A percentile compares a stretch with the other conserved stretches of the same genome.
These are phyloP conservation scores for Flueggea neowawraea DNA, from an alignment of 441 rosid species.

Conservation along the genomic window DNA sequence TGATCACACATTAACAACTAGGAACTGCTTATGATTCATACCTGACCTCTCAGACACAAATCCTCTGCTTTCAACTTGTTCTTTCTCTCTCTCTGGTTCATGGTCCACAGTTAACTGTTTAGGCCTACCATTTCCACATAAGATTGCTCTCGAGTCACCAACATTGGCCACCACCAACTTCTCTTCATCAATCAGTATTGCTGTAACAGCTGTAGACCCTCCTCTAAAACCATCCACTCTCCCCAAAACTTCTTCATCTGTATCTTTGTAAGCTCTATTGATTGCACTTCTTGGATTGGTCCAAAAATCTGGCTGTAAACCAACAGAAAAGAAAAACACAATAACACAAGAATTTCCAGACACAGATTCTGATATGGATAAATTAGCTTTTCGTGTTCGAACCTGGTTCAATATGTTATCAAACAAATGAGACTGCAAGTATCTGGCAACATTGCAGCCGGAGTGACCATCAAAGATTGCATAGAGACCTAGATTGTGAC, in stretches of 20 bases:
- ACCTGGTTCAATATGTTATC: slow-evolving; percentile 43
- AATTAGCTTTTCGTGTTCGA: not conserved
- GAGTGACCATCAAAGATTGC: slow-evolving; percentile 65
- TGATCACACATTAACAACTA: not conserved
- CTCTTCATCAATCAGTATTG: slow-evolving; percentile 37
- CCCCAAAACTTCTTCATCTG: slow-evolving; percentile 37
- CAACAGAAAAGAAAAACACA: not conserved
- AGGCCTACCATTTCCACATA: slow-evolving; percentile 26
- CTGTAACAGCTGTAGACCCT: slow-evolving; percentile 57
- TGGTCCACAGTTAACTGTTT: slow-evolving; percentile 32
- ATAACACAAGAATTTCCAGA: not conserved
- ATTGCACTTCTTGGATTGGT: slow-evolving; percentile 28
- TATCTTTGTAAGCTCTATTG: slow-evolving; percentile 33
- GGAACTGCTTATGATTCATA: not conserved
- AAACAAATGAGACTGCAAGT: slow-evolving; percentile 43
- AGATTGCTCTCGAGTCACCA: slow-evolving; percentile 49
- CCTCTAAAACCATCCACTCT: slow-evolving; percentile 36
- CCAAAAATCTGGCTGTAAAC: slow-evolving; percentile 41
- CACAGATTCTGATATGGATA: not conserved
- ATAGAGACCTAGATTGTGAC: slow-evolving; percentile 39
- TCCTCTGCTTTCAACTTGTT: slow-evolving; percentile 33
- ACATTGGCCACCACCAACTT: slow-evolving; percentile 48
- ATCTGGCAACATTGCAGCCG: slow-evolving; percentile 42
- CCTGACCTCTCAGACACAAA: slow-evolving; percentile 22
- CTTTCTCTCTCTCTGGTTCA: slow-evolving; percentile 28